Evolutionary conservation across 2,329 filamentous ascomycete genomes (phyloP).

Genomic region (Ophiostoma himal-ulmi): DNA sequence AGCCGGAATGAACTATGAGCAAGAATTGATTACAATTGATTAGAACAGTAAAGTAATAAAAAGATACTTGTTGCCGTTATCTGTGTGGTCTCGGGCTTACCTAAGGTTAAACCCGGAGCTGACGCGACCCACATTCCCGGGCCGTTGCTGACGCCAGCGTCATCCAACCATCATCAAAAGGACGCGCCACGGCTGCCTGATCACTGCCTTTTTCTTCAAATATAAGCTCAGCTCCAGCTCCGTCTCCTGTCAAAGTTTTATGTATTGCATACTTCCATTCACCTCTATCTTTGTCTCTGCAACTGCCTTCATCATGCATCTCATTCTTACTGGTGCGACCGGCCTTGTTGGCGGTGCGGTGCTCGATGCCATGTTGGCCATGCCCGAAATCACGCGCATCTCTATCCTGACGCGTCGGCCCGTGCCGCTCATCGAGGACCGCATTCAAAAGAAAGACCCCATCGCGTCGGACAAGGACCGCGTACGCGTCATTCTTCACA

Average conservation of each 20-base stretch:
- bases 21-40: neutral
- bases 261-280: neutral
- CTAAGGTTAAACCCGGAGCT: conserved; percentile 12
- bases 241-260: neutral
- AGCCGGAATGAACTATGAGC: neutral
- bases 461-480: conserved; percentile 33
- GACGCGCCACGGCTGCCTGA: neutral
- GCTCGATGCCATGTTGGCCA: conserved; percentile 56
- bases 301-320: conserved; percentile 44
- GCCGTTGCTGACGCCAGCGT: conserved; percentile 13
- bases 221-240: neutral
- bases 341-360: conserved; percentile 58
- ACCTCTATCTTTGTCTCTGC: neutral
- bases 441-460: conserved; percentile 44
- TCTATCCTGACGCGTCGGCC: conserved; percentile 62
- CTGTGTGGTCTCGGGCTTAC: neutral
- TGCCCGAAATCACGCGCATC: conserved; percentile 54
- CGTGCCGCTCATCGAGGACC: conserved; percentile 53
- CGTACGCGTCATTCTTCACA: conserved; percentile 60
- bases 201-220: neutral
- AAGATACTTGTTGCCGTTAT: neutral
- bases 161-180: neutral
- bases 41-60: neutral
- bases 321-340: conserved; percentile 64
- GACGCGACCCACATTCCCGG: neutral